Evolutionary conservation across 164 flowering plant species (phyloP).

Genomic region (Vitis amurensis): DNA sequence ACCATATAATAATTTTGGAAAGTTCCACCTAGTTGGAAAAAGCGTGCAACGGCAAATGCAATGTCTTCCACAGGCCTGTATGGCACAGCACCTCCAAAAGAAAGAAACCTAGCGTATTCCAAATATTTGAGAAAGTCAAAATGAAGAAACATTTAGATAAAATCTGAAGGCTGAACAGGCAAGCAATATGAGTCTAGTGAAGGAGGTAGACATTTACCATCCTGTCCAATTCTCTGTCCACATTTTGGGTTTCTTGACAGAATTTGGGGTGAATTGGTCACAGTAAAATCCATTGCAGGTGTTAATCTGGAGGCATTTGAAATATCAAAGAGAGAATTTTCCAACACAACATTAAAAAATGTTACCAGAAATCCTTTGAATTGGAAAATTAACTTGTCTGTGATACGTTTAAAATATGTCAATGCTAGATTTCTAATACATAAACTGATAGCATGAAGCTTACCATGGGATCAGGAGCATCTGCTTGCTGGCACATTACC

Average conservation of each 20-base stretch:
- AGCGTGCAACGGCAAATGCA: conserved; percentile 94
- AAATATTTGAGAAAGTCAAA: background rate
- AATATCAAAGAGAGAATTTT: background rate
- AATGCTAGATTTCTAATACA: background rate
- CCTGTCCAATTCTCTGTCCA: conserved; percentile 99
- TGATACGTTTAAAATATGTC: background rate
- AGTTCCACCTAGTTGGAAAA: conserved; percentile 88
- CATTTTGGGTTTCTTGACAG: conserved; percentile 79
- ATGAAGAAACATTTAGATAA: background rate
- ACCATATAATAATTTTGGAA: conserved; percentile 98
- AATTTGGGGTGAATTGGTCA: conserved; percentile 82
- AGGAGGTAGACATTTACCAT: conserved; percentile 51
- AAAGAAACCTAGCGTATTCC: conserved; percentile 58
- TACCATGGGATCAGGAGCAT: conserved; percentile 96
- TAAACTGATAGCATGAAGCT: conserved; percentile 24
- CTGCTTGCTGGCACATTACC: conserved; percentile 97
- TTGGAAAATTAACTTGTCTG: background rate
- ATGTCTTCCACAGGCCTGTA: conserved; percentile 92
- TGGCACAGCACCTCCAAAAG: conserved; percentile 80
- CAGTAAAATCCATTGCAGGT: conserved; percentile 99
- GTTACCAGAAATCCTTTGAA: background rate
- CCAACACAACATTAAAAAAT: background rate
- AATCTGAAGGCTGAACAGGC: background rate
- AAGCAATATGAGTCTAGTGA: background rate
- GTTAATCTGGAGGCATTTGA: conserved; percentile 63